Evolutionary conservation across 345 rosid species (phyloP).

Genomic region (Reutealis trisperma): DNA sequence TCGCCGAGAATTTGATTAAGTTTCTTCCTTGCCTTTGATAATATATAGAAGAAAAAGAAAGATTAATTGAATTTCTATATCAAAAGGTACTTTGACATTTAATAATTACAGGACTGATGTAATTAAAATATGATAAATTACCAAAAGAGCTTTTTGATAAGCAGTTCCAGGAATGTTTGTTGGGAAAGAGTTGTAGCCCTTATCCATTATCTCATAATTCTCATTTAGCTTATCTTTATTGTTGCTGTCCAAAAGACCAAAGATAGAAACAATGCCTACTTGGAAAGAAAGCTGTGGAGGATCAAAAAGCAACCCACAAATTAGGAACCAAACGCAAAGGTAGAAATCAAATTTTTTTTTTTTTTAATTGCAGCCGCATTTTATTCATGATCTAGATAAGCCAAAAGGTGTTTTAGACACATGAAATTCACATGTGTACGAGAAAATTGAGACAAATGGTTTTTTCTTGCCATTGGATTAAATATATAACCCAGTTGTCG

Average conservation of each 20-base stretch:
- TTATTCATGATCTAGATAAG: no score
- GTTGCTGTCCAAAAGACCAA: constrained; percentile 36
- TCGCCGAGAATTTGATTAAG: constrained; percentile 26
- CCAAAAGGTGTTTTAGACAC: neutral
- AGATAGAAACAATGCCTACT: constrained; percentile 46
- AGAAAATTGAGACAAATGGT: no score
- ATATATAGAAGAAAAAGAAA: no score
- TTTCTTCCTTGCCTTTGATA: constrained; percentile 39
- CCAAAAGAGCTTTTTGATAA: constrained; percentile 30
- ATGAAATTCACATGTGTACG: neutral
- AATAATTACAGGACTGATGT: no score
- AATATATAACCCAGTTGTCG: no score
- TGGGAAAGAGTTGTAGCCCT: constrained; percentile 41
- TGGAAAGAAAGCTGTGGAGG: constrained; percentile 39
- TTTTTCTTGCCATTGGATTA: no score
- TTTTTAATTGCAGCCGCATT: no score
- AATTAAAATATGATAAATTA: neutral
- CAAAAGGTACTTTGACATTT: no score
- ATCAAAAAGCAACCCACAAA: neutral
- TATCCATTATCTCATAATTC: constrained; percentile 28
- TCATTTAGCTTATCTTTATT: constrained; percentile 36
- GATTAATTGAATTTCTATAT: no score
- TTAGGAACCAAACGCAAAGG: neutral
- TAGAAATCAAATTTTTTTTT: no score
- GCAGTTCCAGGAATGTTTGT: constrained; percentile 31